Conservation (phyloP, 2,329 filamentous ascomycete genomes). For the Alternaria gansuensis region DNA sequence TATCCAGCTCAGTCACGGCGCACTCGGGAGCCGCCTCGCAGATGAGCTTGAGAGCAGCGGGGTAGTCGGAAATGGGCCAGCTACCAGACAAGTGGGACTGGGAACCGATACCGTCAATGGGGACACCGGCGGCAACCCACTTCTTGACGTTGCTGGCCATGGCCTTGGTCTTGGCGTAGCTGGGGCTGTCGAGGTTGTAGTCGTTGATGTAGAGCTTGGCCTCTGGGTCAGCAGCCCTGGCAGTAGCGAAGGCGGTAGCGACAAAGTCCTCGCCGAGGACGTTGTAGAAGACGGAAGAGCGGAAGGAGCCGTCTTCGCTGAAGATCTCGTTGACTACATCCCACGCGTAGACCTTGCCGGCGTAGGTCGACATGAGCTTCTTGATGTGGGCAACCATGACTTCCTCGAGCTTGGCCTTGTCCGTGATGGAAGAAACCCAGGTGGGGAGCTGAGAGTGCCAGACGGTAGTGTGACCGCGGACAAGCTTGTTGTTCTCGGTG, state of each 20-base stretch:
- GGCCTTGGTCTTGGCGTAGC: constrained; percentile 65
- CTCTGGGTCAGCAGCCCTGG: constrained; percentile 70
- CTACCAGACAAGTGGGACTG: constrained; percentile 63
- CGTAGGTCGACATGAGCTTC: constrained; percentile 66
- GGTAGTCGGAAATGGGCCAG: constrained; percentile 57
- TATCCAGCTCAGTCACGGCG: constrained; percentile 74
- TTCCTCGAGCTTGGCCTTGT: constrained; percentile 61
- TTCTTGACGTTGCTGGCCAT: constrained; percentile 69
- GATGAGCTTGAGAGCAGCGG: constrained; percentile 62
- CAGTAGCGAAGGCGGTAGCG: constrained; percentile 73
- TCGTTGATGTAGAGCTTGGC: constrained; percentile 82
- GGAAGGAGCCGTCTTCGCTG: constrained; percentile 67
- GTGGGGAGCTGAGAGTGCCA: constrained; percentile 65
- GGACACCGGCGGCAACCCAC: constrained; percentile 69
- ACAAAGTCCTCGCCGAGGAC: constrained; percentile 76
- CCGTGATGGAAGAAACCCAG: constrained; percentile 67
- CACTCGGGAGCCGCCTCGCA: constrained; percentile 65
- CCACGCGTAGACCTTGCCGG: constrained; percentile 70
- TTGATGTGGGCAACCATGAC: constrained; percentile 69
- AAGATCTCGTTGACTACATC: constrained; percentile 58
- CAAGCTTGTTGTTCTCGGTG: constrained; percentile 61
- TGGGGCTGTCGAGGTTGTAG: constrained; percentile 68
- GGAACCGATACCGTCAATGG: constrained; percentile 71
- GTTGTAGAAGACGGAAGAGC: constrained; percentile 69
- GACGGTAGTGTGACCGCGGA: constrained; percentile 71